Conservation (phyloP, 1,284 basidiomycete genomes). For the Gymnopus androsaceus region DNA sequence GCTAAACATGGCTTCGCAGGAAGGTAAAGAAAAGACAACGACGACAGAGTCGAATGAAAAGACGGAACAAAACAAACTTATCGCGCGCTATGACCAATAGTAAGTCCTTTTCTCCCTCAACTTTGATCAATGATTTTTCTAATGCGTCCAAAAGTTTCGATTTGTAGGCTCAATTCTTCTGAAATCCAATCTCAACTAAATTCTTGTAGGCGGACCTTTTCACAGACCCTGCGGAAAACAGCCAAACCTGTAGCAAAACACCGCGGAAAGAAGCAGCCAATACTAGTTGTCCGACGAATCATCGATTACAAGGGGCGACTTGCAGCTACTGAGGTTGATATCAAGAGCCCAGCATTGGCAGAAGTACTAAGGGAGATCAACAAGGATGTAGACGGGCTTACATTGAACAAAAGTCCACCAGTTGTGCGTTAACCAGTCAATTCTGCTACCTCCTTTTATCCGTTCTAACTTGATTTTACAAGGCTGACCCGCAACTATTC, state of each 20-base stretch:
- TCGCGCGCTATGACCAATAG: constrained; percentile 29
- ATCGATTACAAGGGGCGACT: constrained; percentile 26
- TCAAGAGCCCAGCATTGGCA: constrained; percentile 23
- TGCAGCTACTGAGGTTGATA: constrained; percentile 21
- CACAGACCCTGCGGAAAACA: constrained; percentile 25
- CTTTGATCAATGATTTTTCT: neutral
- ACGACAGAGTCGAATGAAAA: too few species aligned
- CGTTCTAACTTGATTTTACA: neutral
- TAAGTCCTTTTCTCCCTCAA: constrained; percentile 11
- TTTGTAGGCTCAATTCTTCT: neutral
- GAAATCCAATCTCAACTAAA: neutral
- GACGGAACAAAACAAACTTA: too few species aligned
- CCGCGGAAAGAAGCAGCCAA: constrained; percentile 22
- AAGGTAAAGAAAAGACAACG: neutral
- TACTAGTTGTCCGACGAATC: constrained; percentile 24
- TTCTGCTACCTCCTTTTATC: neutral
- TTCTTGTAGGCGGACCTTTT: constrained; percentile 19
- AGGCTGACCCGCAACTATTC: constrained; percentile 17
- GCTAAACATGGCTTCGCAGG: neutral
- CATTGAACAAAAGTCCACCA: constrained; percentile 13
- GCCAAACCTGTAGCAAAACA: constrained; percentile 21
- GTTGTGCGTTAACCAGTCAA: constrained; percentile 7
- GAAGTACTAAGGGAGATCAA: constrained; percentile 24
- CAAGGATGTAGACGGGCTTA: constrained; percentile 19
- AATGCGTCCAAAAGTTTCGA: neutral